Evolutionary conservation across 192 early-diverging fungal species (phyloP).

Genomic region (Coemansia reversa): DNA sequence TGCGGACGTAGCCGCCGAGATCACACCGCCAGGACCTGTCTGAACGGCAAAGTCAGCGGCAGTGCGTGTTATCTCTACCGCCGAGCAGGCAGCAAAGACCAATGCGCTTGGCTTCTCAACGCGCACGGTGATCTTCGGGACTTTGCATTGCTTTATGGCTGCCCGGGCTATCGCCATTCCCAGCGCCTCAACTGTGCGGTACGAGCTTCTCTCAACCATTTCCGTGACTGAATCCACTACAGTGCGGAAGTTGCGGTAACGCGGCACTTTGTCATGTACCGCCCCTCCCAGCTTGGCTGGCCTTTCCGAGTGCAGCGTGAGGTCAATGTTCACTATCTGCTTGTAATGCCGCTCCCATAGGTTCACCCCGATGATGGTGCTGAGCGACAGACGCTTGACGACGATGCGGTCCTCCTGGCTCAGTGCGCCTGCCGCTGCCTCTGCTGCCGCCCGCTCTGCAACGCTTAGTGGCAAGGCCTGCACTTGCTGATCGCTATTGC

Average conservation of each 20-base stretch:
- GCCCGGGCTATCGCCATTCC: slow-evolving; percentile 77
- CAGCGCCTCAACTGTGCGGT: slow-evolving; percentile 95
- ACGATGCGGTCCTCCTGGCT: slow-evolving; percentile 75
- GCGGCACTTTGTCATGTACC: slow-evolving; percentile 62
- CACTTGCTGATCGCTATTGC: slow-evolving; percentile 5
- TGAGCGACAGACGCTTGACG: slow-evolving; percentile 76
- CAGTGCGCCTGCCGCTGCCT: slow-evolving; percentile 38
- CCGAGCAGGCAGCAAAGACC: slow-evolving; percentile 85
- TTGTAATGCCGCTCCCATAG: slow-evolving; percentile 95
- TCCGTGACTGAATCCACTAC: slow-evolving; percentile 78
- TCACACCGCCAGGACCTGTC: neutral
- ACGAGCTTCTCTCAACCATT: slow-evolving; percentile 82
- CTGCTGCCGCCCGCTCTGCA: slow-evolving; percentile 33
- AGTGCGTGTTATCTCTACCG: slow-evolving; percentile 85
- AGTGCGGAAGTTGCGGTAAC: slow-evolving; percentile 85
- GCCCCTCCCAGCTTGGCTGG: slow-evolving; percentile 4
- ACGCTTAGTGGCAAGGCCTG: slow-evolving; percentile 4
- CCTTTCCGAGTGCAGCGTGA: slow-evolving; percentile 50
- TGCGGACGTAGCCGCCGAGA: slow-evolving; percentile 9
- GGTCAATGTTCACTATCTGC: slow-evolving; percentile 81
- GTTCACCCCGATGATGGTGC: slow-evolving; percentile 92
- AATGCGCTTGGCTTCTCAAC: slow-evolving; percentile 96
- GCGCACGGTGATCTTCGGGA: slow-evolving; percentile 83
- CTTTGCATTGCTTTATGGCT: slow-evolving; percentile 74
- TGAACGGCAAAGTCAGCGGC: slow-evolving; percentile 48